Evolutionary conservation across 495 filamentous ascomycete genomes (phyloP), one percentile per base, ranked within the genome.

Genomic region (Hypoxylon crocopeplum): DNA sequence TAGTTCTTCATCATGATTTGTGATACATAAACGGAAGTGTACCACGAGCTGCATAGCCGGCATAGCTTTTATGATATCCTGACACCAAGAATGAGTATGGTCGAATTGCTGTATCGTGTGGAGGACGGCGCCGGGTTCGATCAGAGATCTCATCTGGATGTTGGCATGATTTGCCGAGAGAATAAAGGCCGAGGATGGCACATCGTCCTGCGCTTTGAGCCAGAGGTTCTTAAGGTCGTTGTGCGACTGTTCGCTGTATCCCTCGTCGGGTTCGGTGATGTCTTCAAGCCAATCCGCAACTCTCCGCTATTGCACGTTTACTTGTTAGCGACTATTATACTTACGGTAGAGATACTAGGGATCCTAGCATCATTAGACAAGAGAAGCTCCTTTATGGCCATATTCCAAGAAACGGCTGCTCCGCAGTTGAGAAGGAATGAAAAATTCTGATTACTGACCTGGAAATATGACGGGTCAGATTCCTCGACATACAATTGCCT

Each of bases 1-100:
- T 21, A 12, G 21, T 17, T 32, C 11, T 33, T 39, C 30, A 13
- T 61, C 51, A 8, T 66, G 62, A 10, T 57, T 52, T 3, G 56
- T 56, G 29, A 60, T 51, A 16, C 62, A 66, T 3, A 66, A 13
- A 27, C 62, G 50, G 19, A 66, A 52, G 33, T 56, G 62, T 24
- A 66, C 51, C 37, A 66, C 56, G n/a, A 61, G 51, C 22, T 57
- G 49, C 51, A 66, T 52, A 3, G 44, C 38, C 16, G 62, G 62
- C 62, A 66, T 61, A 2, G 24, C 24, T 19, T 51, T 42, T 25
- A 66, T 37, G 8, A 20, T 44, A 11, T 56, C 41, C 27, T 50
- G 27, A 19, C 56, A 48, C 62, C 62, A 56, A 16, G 39, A 5
- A 22, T 61, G 38, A 12, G 37, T 22, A n/a, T 52, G 56, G 16